These are phyloP conservation scores for Seiridium cupressi DNA, from an alignment of 2,329 filamentous ascomycete species.

Conservation along the genomic window DNA sequence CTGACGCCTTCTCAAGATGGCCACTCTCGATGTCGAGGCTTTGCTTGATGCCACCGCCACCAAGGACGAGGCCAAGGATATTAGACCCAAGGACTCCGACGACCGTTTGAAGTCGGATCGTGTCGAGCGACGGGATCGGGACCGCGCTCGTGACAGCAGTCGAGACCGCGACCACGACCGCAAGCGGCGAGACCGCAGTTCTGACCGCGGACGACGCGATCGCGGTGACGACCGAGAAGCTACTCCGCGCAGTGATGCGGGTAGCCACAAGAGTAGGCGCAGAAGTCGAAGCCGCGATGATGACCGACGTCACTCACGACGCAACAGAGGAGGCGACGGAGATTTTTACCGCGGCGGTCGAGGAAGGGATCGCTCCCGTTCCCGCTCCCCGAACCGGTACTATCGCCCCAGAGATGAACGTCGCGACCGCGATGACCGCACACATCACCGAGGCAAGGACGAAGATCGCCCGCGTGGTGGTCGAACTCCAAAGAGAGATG, in stretches of 20 bases:
- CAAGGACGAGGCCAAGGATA: constrained; percentile 46
- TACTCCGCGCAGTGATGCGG: constrained; percentile 72
- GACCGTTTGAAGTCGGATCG: constrained; percentile 55
- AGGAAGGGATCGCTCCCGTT: constrained; percentile 63
- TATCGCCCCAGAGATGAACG: constrained; percentile 57
- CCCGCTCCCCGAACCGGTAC: constrained; percentile 66
- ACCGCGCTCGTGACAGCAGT: constrained; percentile 22
- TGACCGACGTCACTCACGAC: constrained; percentile 71
- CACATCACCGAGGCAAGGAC: constrained; percentile 53
- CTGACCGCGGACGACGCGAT: constrained; percentile 55
- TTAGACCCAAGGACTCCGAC: constrained; percentile 49
- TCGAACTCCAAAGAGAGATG: constrained; percentile 41
- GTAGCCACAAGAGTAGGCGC: constrained; percentile 78
- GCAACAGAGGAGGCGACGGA: constrained; percentile 64
- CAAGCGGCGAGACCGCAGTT: constrained; percentile 55
- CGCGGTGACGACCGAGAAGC: constrained; percentile 58
- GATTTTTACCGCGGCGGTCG: constrained; percentile 68
- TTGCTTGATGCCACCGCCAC: constrained; percentile 83
- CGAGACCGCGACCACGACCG: constrained; percentile 49
- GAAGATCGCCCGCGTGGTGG: constrained; percentile 40
- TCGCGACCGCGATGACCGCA: constrained; percentile 50
- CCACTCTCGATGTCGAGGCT: constrained; percentile 75
- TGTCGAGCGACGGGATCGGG: constrained; percentile 45
- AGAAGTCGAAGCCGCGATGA: constrained; percentile 77
- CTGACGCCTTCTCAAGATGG: constrained; percentile 35